Evolutionary conservation across 257 asterid species (phyloP), one percentile per base, ranked within the genome.

Genomic region (Paraleonurus japonicus): DNA sequence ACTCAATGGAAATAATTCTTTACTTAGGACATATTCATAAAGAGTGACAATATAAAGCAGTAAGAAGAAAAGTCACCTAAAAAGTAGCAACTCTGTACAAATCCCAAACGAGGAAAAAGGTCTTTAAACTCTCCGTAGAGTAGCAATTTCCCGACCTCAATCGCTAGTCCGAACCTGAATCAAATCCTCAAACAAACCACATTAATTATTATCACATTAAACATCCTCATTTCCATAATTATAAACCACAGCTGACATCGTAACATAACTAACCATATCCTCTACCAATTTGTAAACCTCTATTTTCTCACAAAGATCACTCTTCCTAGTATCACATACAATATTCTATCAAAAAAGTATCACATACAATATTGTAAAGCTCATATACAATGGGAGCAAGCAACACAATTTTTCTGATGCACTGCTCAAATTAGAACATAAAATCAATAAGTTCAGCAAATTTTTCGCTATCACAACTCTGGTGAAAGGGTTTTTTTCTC

Each of bases 311-410:
- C 73, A 53, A 30, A 61, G 9, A 58, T 70, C 90, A 37, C 69
- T 63, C 19, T 54, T 59, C 27, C 75, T 51, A 70, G 77, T 57
- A 51, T 79, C 90, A 32, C 69, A 60, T n/a, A n/a, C n/a, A n/a
- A n/a, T n/a, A n/a, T n/a, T n/a, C n/a, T n/a, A n/a, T n/a, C n/a
- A n/a, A n/a, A n/a, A n/a, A n/a, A n/a, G n/a, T n/a, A n/a, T n/a
- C n/a, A n/a, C n/a, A n/a, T 11, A 84, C 74, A 11, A 84, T 48
- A 69, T 84, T 80, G 78, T 79, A 83, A 81, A 92, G 23, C 69
- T 80, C 84, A 43, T 73, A 90, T 1, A 90, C 80, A 68, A 90
- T 85, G 1, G 98, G 98, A 4, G 98, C 96, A 15, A 92, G 90
- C 39, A 90, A 61, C 23, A 86, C 95, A 2, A 87, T 80, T 75